phyloP scores from a whole-genome alignment of 257 asterid genomes.

The Ballota nigra region DNA sequence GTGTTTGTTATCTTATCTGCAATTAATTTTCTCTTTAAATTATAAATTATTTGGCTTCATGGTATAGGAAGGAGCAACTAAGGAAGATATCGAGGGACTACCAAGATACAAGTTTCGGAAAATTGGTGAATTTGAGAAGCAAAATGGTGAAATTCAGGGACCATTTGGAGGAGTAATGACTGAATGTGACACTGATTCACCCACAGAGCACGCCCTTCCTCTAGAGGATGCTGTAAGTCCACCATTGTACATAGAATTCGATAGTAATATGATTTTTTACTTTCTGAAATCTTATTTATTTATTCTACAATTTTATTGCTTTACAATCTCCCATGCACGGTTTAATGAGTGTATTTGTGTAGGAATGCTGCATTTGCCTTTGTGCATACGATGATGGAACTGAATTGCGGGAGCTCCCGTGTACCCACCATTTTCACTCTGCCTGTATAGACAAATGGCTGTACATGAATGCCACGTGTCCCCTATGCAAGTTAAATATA shows the following conservation, averaged over 20 bases:
- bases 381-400: constrained; percentile 77
- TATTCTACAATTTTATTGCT: neutral
- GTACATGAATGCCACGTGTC: constrained; percentile 77
- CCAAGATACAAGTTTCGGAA: constrained; percentile 71
- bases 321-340: neutral
- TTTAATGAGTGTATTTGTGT: neutral
- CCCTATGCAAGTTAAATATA: constrained; percentile 82
- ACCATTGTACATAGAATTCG: neutral
- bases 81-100: constrained; percentile 76
- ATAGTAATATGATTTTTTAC: neutral
- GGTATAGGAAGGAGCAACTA: constrained; percentile 91
- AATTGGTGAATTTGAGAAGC: constrained; percentile 72
- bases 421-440: constrained; percentile 81
- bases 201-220: constrained; percentile 71
- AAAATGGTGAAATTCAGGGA: constrained; percentile 74
- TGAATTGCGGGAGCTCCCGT: constrained; percentile 89
- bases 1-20: constrained; percentile 10
- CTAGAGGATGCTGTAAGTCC: constrained; percentile 81
- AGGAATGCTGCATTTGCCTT: constrained; percentile 97
- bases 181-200: constrained; percentile 71
- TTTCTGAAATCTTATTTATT: neutral
- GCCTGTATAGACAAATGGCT: constrained; percentile 90
- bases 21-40: neutral
- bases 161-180: constrained; percentile 85
- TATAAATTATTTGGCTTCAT: constrained; percentile 13